phyloP scores from a whole-genome alignment of 495 filamentous ascomycete species.

The Daldinia loculata region DNA sequence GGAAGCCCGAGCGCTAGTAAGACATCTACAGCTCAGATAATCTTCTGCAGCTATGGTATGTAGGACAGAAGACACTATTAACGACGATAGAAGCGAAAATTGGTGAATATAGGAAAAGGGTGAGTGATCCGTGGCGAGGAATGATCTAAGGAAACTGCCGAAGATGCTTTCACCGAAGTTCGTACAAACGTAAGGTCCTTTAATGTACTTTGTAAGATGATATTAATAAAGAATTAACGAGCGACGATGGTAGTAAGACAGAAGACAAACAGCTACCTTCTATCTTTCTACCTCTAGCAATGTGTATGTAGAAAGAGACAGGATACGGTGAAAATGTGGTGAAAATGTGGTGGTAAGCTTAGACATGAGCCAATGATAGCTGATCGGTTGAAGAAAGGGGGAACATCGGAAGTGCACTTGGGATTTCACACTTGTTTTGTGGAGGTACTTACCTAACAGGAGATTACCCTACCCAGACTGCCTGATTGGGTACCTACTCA shows the following conservation, averaged over 20 bases:
- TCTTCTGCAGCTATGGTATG: background rate
- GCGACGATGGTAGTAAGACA: constrained; percentile 6
- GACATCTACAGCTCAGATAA: constrained; percentile 21
- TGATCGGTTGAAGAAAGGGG: constrained; percentile 8
- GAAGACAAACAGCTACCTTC: constrained; percentile 4
- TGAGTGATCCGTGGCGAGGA: constrained; percentile 1
- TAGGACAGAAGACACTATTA: constrained; percentile 2
- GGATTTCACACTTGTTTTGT: constrained; percentile 2
- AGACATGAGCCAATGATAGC: constrained; percentile 12
- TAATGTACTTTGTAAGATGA: background rate
- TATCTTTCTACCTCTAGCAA: constrained; percentile 12
- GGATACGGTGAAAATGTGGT: constrained; percentile 5
- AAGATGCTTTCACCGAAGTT: constrained; percentile 3
- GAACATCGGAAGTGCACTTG: constrained; percentile 25
- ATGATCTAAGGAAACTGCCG: background rate
- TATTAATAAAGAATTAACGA: constrained; percentile 21
- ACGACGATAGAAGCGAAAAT: background rate
- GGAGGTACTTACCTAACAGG: constrained; percentile 11
- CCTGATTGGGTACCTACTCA: constrained; percentile 2
- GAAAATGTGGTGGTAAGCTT: constrained; percentile 17
- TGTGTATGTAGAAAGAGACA: constrained; percentile 16
- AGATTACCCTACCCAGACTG: constrained; percentile 33
- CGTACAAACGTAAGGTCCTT: constrained; percentile 1
- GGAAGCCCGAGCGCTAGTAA: constrained; percentile 39
- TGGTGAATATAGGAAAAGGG: background rate